Base-by-base conservation (phyloP, 768 basidiomycete genomes). In the Lentinus tigrinus region DNA sequence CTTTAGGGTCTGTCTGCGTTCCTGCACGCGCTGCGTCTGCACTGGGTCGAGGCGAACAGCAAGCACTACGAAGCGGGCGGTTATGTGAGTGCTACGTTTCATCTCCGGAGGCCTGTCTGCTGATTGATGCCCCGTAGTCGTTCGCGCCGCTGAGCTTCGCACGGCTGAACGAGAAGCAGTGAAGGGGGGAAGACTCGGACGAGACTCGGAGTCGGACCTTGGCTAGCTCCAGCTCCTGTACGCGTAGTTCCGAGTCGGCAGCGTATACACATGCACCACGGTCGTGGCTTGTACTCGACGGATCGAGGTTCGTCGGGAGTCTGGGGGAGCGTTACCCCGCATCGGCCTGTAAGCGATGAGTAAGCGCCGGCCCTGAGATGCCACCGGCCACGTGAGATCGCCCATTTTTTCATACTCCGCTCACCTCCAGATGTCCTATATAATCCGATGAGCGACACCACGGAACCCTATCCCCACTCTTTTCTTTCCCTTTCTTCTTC, bases 11-110 rank as follows among this genome's bases (percentile, higher is more conserved):
- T 98, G 34, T 93, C 91, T 67, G 96, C 96, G 37, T 98, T 98
- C 78, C 74, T 98, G 72, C 96, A 98, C 73, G 96, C 96, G 7
- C 82, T 98, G 62, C 87, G 96, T 68, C 81, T 98, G 65, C 96
- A 98, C 74, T 98, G 96, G 94, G 96, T 98, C 58, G 95, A 98
- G 74, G 93, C 89, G 52, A 97, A 96, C 78, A 95, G 94, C 76
- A 96, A 97, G 79, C 93, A 95, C 70, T 96, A 89, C 70, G 85
- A 90, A 73, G 94, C 91, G 34, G 89, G 83, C 58, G 94, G 93
- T 72, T 85, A 94, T 78, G 92, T 93, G 76, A 72, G 89, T 87
- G 27, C 54, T 24, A 24, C 63, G 21, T 44, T 49, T 59, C 43
- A 46, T 59, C 46, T 58, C 57, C 46, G 63, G 61, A 64, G 57